These are phyloP conservation scores for Vaccinium vitisidaea DNA, from an alignment of 148 eudicot genomes.

Conservation along the genomic window DNA sequence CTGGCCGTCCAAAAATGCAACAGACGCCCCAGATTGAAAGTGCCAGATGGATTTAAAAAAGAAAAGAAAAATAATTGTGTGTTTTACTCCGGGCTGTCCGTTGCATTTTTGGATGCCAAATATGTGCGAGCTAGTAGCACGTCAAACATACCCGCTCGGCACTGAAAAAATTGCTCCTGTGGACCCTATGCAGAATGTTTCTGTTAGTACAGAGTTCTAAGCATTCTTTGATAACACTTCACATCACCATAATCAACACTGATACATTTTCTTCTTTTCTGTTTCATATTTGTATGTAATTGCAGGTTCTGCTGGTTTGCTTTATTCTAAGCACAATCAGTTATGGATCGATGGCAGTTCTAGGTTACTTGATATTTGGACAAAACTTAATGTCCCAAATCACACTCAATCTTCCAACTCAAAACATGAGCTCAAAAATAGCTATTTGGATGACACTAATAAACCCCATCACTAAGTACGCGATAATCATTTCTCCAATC, in stretches of 20 bases:
- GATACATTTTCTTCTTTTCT: not conserved
- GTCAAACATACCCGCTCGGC: too few relatives aligned
- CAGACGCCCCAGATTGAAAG: too few relatives aligned
- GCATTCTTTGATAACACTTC: too few relatives aligned
- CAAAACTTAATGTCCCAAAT: slow-evolving; percentile 41
- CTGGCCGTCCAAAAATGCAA: too few relatives aligned
- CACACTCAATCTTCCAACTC: slow-evolving; percentile 46
- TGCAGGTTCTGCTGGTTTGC: slow-evolving; percentile 46
- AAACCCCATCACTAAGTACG: slow-evolving; percentile 45
- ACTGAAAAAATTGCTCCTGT: not conserved
- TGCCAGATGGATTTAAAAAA: too few relatives aligned
- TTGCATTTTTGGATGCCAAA: too few relatives aligned
- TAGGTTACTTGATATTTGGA: slow-evolving; percentile 53
- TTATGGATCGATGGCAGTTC: slow-evolving; percentile 42
- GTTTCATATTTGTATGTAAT: not conserved
- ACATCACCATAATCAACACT: not conserved
- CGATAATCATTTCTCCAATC: slow-evolving; percentile 41
- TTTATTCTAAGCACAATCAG: slow-evolving; percentile 37
- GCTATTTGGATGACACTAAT: slow-evolving; percentile 48
- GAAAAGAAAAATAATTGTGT: too few relatives aligned
- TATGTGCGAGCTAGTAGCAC: too few relatives aligned
- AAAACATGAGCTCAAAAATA: slow-evolving; percentile 33
- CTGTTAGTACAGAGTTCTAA: too few relatives aligned
- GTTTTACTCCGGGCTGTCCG: too few relatives aligned
- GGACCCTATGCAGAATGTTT: too few relatives aligned